These are phyloP conservation scores for Botryotinia calthae DNA, from an alignment of 2,329 filamentous ascomycete genomes.

Conservation along the genomic window DNA sequence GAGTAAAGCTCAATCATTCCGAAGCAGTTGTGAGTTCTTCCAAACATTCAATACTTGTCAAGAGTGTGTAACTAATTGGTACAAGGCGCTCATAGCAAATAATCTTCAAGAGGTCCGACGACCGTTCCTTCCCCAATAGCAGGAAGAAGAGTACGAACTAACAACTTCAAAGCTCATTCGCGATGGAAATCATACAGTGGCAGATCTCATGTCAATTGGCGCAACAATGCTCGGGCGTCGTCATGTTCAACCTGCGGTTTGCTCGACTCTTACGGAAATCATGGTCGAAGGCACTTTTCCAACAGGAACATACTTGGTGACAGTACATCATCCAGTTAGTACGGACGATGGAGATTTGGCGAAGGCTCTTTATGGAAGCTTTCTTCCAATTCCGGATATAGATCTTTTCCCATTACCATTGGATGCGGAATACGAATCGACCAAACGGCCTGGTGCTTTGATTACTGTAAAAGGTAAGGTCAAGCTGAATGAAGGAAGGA, in stretches of 20 bases:
- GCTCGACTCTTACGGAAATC: slow-evolving; percentile 74
- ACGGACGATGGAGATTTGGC: slow-evolving; percentile 82
- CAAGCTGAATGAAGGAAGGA: slow-evolving; percentile 69
- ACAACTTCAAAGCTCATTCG: slow-evolving; percentile 67
- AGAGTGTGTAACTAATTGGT: slow-evolving; percentile 19
- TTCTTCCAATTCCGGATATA: slow-evolving; percentile 73
- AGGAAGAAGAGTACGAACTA: slow-evolving; percentile 20
- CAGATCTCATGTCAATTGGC: slow-evolving; percentile 89
- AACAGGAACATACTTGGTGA: slow-evolving; percentile 88
- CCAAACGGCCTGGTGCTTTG: slow-evolving; percentile 75
- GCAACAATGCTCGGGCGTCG: slow-evolving; percentile 90
- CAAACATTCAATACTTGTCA: slow-evolving; percentile 23
- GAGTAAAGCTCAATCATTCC: slow-evolving; percentile 83
- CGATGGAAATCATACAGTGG: slow-evolving; percentile 89
- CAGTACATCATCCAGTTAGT: slow-evolving; percentile 85
- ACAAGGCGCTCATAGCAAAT: slow-evolving; percentile 74
- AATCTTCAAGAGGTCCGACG: slow-evolving; percentile 75
- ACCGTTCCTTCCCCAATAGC: neutral
- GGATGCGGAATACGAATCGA: slow-evolving; percentile 62
- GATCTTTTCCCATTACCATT: slow-evolving; percentile 66
- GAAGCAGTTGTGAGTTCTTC: slow-evolving; percentile 68
- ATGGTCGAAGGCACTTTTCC: slow-evolving; percentile 95
- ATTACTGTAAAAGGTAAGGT: slow-evolving; percentile 66
- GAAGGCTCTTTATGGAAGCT: slow-evolving; percentile 87
- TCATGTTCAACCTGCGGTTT: slow-evolving; percentile 83